Conservation (phyloP, 257 asterid species). For the Solanum okadae region DNA sequence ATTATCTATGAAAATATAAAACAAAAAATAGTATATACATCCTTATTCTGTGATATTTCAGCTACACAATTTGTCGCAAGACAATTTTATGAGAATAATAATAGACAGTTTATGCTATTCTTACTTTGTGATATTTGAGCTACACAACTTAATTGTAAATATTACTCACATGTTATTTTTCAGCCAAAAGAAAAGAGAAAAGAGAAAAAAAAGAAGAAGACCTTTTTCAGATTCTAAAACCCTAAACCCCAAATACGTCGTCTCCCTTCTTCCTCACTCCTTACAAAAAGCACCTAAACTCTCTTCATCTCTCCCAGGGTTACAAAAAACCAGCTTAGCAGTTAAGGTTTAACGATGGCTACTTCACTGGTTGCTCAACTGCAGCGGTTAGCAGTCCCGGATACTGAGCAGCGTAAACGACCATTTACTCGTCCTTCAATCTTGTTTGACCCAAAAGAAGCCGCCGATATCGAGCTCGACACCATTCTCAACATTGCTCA, state of each 20-base stretch:
- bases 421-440: constrained; percentile 75
- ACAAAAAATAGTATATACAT: not conserved
- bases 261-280: not conserved
- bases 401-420: constrained; percentile 52
- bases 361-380: constrained; percentile 63
- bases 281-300: not conserved
- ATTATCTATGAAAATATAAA: too few relatives aligned
- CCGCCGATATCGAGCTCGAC: constrained; percentile 75
- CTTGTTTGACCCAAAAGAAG: constrained; percentile 58
- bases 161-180: not conserved
- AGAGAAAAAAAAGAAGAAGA: not conserved
- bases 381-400: constrained; percentile 44
- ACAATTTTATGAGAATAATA: too few relatives aligned
- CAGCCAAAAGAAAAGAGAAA: not conserved
- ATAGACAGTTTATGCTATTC: not conserved
- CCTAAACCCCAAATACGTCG: not conserved
- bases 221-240: not conserved
- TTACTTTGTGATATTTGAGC: not conserved
- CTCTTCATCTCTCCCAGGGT: not conserved
- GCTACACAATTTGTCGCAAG: not conserved
- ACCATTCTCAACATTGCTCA: constrained; percentile 40
- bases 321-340: not conserved
- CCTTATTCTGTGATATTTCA: not conserved
- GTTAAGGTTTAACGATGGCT: constrained; percentile 25
- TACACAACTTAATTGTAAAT: not conserved